Conservation (phyloP, 2,329 filamentous ascomycete genomes). For the Pseudogymnoascus sp. region DNA sequence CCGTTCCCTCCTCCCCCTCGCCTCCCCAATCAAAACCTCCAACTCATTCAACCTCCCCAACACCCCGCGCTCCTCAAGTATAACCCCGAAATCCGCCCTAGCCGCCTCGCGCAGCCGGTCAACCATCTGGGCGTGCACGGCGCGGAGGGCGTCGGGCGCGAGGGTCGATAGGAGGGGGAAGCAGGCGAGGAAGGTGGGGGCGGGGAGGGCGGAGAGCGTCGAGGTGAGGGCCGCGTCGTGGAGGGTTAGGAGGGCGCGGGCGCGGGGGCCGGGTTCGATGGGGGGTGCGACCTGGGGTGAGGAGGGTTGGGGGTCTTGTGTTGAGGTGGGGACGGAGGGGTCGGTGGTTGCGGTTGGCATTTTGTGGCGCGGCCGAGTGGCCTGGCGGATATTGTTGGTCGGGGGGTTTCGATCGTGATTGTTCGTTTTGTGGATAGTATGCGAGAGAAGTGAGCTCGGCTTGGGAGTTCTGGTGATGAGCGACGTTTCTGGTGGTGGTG, state of each 20-base stretch:
- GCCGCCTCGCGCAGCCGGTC: slow-evolving; percentile 48
- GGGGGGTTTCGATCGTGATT: not conserved
- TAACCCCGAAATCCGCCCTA: slow-evolving; percentile 50
- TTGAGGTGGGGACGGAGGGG: slow-evolving; percentile 12
- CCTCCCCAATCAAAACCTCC: slow-evolving; percentile 48
- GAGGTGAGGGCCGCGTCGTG: slow-evolving; percentile 45
- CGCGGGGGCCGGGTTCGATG: slow-evolving; percentile 48
- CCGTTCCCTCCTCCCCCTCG: slow-evolving; percentile 27
- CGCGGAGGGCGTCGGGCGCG: slow-evolving; percentile 44
- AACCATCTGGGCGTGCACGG: slow-evolving; percentile 53
- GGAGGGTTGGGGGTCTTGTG: slow-evolving; percentile 1
- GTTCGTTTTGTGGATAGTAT: not conserved
- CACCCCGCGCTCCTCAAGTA: slow-evolving; percentile 45
- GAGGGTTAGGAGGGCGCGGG: slow-evolving; percentile 45
- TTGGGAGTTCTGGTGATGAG: not conserved
- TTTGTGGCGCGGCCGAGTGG: not conserved
- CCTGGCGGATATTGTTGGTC: not conserved
- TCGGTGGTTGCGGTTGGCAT: not conserved
- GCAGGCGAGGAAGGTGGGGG: slow-evolving; percentile 52
- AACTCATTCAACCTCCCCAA: slow-evolving; percentile 53
- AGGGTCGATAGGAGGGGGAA: slow-evolving; percentile 52
- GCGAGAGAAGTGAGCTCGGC: not conserved
- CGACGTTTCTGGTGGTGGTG: not conserved
- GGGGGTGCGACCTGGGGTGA: slow-evolving; percentile 14
- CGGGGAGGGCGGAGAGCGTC: slow-evolving; percentile 49